Percentiles rank a stretch among this genome's conserved stretches.
phyloP scores from a whole-genome alignment of 2,329 filamentous ascomycete genomes.

The Claviceps lovelessii region DNA sequence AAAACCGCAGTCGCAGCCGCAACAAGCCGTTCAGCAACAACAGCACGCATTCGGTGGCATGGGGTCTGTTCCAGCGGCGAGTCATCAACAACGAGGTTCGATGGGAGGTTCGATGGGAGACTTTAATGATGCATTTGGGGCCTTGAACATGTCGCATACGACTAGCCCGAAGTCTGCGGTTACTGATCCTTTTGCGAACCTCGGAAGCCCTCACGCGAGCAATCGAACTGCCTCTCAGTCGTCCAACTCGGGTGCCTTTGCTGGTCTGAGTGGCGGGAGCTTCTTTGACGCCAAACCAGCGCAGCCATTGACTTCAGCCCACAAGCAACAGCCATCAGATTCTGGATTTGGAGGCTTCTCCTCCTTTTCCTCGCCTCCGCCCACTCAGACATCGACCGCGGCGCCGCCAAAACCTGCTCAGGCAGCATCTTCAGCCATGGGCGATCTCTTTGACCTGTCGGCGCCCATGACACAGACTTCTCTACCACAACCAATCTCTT shows the following conservation, averaged over 20 bases:
- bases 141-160: conserved; percentile 29
- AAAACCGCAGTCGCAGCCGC: conserved; percentile 55
- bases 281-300: conserved; percentile 70
- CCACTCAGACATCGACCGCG: conserved; percentile 16
- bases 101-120: conserved; percentile 42
- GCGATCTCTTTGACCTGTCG: conserved; percentile 70
- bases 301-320: conserved; percentile 35
- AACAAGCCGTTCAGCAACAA: conserved; percentile 24
- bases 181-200: conserved; percentile 46
- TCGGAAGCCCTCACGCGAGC: conserved; percentile 26
- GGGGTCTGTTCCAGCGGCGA: conserved; percentile 38
- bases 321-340: conserved; percentile 37
- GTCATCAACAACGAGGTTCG: conserved; percentile 35
- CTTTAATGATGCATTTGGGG: conserved; percentile 60
- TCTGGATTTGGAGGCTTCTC: conserved; percentile 55
- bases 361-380: conserved; percentile 36
- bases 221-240: conserved; percentile 20
- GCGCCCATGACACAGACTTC: conserved; percentile 33
- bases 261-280: conserved; percentile 52
- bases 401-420: conserved; percentile 26
- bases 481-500: conserved; percentile 26
- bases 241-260: conserved; percentile 30
- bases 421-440: conserved; percentile 45
- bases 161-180: conserved; percentile 28
- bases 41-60: conserved; percentile 47